phyloP scores from a whole-genome alignment of 2,329 filamentous ascomycete genomes.

The Colletotrichum lentis region DNA sequence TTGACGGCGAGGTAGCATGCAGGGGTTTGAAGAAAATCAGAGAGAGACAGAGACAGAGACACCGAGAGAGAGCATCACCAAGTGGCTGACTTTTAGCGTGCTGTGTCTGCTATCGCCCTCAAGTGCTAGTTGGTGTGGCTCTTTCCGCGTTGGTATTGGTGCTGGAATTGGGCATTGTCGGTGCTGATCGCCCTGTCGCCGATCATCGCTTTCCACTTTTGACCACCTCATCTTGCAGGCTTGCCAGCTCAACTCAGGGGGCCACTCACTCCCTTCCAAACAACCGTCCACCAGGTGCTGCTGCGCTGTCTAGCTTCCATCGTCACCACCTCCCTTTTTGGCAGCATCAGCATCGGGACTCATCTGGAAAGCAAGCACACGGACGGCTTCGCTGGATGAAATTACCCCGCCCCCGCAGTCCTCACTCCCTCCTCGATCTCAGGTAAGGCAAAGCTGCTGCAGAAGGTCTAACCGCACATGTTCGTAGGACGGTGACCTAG shows the following conservation, averaged over 20 bases:
- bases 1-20: not conserved
- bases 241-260: slow-evolving; percentile 22
- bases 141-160: not conserved
- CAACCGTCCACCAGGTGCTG: slow-evolving; percentile 5
- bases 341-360: not conserved
- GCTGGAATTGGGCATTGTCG: slow-evolving; percentile 1
- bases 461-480: not conserved
- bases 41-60: no score
- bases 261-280: not conserved
- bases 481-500: not conserved
- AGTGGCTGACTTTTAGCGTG: not conserved
- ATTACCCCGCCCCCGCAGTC: slow-evolving; percentile 20
- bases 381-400: not conserved
- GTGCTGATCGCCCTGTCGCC: not conserved
- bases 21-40: no score
- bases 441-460: slow-evolving; percentile 13
- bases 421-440: not conserved
- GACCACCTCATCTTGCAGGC: slow-evolving; percentile 34
- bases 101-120: not conserved
- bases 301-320: not conserved
- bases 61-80: not conserved
- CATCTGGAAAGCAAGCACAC: not conserved
- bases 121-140: not conserved
- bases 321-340: not conserved
- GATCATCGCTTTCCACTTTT: slow-evolving; percentile 19